Conservation (phyloP, 108 stramenopile species). For the Asterionellopsis glacialis region DNA sequence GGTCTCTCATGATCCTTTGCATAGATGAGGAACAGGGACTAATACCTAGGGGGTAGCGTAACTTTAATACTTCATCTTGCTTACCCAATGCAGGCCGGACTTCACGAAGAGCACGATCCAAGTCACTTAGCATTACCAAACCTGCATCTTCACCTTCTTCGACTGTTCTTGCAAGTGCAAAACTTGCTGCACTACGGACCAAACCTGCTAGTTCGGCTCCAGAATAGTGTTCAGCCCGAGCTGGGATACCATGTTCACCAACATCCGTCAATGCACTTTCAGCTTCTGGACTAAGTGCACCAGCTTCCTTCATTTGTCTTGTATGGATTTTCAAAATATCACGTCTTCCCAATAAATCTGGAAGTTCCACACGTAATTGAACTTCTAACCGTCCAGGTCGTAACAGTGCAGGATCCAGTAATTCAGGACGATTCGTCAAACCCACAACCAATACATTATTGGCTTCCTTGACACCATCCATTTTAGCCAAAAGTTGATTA, state of each 20-base stretch:
- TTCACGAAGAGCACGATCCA: conserved; percentile 54
- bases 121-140: conserved; percentile 37
- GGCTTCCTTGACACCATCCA: conserved; percentile 97
- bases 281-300: conserved; percentile 49
- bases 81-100: conserved; percentile 69
- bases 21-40: conserved; percentile 52
- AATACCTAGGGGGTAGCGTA: conserved; percentile 61
- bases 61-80: conserved; percentile 66
- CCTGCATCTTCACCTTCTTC: conserved; percentile 26
- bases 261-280: conserved; percentile 49
- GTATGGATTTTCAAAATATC: conserved; percentile 88
- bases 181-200: conserved; percentile 80
- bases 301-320: conserved; percentile 78
- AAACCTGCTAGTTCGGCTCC: conserved; percentile 90
- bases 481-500: conserved; percentile 98
- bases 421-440: conserved; percentile 99
- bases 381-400: conserved; percentile 98
- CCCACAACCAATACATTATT: conserved; percentile 99
- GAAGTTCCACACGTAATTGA: conserved; percentile 77
- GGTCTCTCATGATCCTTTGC: conserved; percentile 53
- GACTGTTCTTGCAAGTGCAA: conserved; percentile 64
- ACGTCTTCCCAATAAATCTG: conserved; percentile 58
- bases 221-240: conserved; percentile 73
- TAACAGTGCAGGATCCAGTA: conserved; percentile 98
- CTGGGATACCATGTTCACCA: conserved; percentile 53